Base-by-base conservation (phyloP, 257 asterid genomes). In the Solanum paucissectum region DNA sequence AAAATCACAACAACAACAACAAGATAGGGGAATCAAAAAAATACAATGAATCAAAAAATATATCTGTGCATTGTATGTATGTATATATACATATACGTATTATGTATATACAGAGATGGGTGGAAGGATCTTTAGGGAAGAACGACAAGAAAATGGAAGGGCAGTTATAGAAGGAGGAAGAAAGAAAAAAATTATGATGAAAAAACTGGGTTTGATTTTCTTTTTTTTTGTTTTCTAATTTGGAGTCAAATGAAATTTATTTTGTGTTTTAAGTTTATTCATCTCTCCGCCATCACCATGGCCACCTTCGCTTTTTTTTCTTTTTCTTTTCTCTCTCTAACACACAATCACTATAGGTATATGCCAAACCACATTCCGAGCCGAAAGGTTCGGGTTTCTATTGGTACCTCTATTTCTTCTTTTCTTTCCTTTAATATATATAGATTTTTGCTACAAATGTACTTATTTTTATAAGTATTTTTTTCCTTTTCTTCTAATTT, bases 311-410 rank as follows among this genome's bases (percentile, higher is more conserved):
- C 40, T 16, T 55, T 32, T 66, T 58, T 86, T 81, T 62, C 40
- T 64, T 44, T 66, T 0, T 9, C 4, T 21, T 23, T 0, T 71
- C 46, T 72, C 73, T 71, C 33, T 71, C 81, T 18, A 33, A 40
- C 60, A 13, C 38, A 81, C 42, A 46, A 36, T 14, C 84, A 25
- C 62, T 14, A 13, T 79, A 25, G 84, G 84, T 81, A 85, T 87
- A 68, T 82, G 36, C 88, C 90, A 68, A 86, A 87, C 88, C 90
- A 88, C 88, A 46, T 91, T 91, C 93, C 89, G 86, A 88, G 89
- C 93, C 96, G 90, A 87, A 91, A 82, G 92, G 89, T 74, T 91
- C 98, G 94, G 93, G 38, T 60, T 38, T 72, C 79, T 33, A 16
- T 8, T 8, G 79, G 79, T 18, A 33, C 14, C 42, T 72, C 4